Base-by-base conservation (phyloP, 2,329 filamentous ascomycete species). In the Neofusicoccum umdonicola region DNA sequence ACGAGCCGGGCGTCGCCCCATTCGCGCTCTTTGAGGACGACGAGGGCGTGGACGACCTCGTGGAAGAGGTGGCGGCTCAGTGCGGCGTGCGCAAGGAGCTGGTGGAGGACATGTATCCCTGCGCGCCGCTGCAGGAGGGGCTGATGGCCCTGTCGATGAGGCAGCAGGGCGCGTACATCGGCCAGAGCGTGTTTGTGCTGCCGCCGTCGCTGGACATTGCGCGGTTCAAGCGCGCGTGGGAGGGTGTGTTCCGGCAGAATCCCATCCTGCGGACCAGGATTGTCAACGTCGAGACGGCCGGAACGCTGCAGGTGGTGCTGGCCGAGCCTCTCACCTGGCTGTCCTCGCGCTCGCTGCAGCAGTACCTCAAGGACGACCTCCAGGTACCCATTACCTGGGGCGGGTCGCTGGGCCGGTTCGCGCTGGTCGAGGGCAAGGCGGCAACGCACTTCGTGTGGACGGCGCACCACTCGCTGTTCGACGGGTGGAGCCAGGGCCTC, bases 111-210 rank as follows among this genome's bases (percentile, higher is more conserved):
- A 71, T 84, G 0, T 87, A 85, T 62, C 84, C 84, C 1, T 85
- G 83, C 72, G 84, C 83, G 0, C 80, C 83, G 0, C 74, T 85
- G 1, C 84, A 87, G 66, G 83, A 85, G 69, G 83, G 81, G 1
- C 77, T 87, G 2, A 81, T 87, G 76, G 82, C 83, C 0, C 71
- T 86, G 3, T 83, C 84, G 2, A 77, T 79, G 65, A 84, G 83
- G 69, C 76, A 81, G 34, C 77, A 78, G 39, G 83, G 83, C 50
- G 80, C 82, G 0, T 87, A 86, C 47, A 78, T 86, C 1, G 82
- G 82, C 44, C 41, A 50, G 58, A 35, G 34, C 17, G 58, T 62
- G 3, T 17, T 62, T 8, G 68, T 68, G 3, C 67, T 79, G 34
- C 71, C 71, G 12, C 58, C 58, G 17, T n/a, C 31, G 11, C 58